phyloP scores from a whole-genome alignment of 768 basidiomycete genomes.

The Suillus hirtellus region DNA sequence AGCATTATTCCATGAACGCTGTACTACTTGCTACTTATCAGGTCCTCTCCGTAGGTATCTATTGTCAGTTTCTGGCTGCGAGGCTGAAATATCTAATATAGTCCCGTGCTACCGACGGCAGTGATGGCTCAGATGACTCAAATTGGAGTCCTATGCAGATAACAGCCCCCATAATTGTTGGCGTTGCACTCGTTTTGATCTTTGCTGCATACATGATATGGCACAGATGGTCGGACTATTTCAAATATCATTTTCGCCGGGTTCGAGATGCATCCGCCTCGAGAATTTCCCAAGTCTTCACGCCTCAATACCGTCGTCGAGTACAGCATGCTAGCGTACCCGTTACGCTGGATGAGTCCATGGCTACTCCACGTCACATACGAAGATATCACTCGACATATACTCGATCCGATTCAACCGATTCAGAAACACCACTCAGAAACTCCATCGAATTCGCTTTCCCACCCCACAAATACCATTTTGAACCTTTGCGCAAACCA shows the following conservation, averaged over 20 bases:
- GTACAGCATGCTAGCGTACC: conserved; percentile 17
- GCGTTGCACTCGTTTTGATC: conserved; percentile 27
- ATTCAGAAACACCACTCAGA: conserved; percentile 31
- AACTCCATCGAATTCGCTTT: conserved; percentile 10
- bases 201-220: conserved; percentile 26
- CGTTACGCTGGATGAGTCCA: conserved; percentile 27
- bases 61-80: background rate
- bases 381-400: background rate
- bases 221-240: conserved; percentile 18
- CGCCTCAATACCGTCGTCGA: conserved; percentile 17
- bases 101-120: conserved; percentile 17
- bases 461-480: conserved; percentile 10
- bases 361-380: conserved; percentile 10
- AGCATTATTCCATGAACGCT: background rate
- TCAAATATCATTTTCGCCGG: conserved; percentile 16
- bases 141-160: conserved; percentile 35
- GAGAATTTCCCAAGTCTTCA: conserved; percentile 20
- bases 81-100: conserved; percentile 10
- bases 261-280: conserved; percentile 18
- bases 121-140: too few species aligned
- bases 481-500: background rate
- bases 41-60: conserved; percentile 24
- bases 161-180: conserved; percentile 35
- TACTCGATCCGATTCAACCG: conserved; percentile 26
- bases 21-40: conserved; percentile 7